These are phyloP conservation scores for Candida methanosorbosa DNA, from an alignment of 805 yeast genomes.

Conservation along the genomic window DNA sequence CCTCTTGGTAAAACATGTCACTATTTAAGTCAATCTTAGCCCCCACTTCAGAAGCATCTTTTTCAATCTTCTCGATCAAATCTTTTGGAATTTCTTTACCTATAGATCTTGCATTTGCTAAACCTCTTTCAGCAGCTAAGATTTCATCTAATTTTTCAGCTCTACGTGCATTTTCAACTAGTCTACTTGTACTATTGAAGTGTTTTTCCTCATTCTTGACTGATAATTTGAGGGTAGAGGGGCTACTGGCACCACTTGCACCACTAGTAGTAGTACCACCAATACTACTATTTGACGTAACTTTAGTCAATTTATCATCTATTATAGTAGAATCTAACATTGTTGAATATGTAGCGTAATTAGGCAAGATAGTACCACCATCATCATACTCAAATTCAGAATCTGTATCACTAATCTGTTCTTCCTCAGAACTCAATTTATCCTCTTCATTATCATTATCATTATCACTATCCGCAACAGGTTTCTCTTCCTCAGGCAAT, in stretches of 20 bases:
- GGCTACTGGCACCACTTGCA: slow-evolving; percentile 24
- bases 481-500: slow-evolving; percentile 7
- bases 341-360: slow-evolving; percentile 31
- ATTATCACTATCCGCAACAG: slow-evolving; percentile 8
- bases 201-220: slow-evolving; percentile 12
- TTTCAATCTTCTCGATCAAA: slow-evolving; percentile 19
- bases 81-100: slow-evolving; percentile 25
- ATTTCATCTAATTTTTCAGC: slow-evolving; percentile 46
- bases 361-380: slow-evolving; percentile 50
- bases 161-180: slow-evolving; percentile 36
- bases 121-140: slow-evolving; percentile 49
- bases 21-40: slow-evolving; percentile 34
- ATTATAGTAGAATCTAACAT: slow-evolving; percentile 1
- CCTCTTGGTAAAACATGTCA: slow-evolving; percentile 42
- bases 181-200: slow-evolving; percentile 6
- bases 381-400: slow-evolving; percentile 54
- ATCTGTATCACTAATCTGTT: slow-evolving; percentile 51
- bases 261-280: slow-evolving; percentile 13
- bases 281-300: background rate
- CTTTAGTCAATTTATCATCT: too few species aligned
- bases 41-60: slow-evolving; percentile 27
- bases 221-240: slow-evolving; percentile 15
- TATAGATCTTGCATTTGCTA: slow-evolving; percentile 44
- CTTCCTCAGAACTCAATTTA: slow-evolving; percentile 38
- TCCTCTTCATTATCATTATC: slow-evolving; percentile 7